A percentile compares a stretch with the other conserved stretches of the same genome.
phyloP scores from a whole-genome alignment of 345 rosid genomes.

The Ricinus communis region DNA sequence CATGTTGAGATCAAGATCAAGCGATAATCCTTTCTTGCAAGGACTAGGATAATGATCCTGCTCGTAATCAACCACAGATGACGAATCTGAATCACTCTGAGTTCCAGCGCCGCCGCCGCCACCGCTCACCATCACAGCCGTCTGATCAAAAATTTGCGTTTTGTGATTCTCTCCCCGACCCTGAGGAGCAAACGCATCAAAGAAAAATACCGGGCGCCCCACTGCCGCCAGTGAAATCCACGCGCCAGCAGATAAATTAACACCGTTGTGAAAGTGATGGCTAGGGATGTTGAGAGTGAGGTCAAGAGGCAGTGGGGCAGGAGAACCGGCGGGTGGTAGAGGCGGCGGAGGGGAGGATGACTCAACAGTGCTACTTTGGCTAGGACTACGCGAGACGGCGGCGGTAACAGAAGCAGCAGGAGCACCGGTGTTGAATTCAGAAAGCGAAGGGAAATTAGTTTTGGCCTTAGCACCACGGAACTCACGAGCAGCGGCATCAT shows the following conservation, averaged over 20 bases:
- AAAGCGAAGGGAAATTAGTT: slow-evolving; percentile 58
- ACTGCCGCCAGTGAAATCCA: slow-evolving; percentile 14
- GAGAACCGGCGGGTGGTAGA: slow-evolving; percentile 14
- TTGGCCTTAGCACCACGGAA: slow-evolving; percentile 86
- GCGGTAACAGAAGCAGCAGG: neutral
- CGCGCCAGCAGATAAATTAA: slow-evolving; percentile 19
- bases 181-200: slow-evolving; percentile 55
- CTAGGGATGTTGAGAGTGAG: slow-evolving; percentile 43
- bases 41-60: slow-evolving; percentile 21
- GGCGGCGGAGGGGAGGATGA: slow-evolving; percentile 56
- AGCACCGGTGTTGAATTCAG: slow-evolving; percentile 28
- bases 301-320: slow-evolving; percentile 38
- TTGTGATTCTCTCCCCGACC: slow-evolving; percentile 19
- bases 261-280: slow-evolving; percentile 22
- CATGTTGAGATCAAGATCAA: slow-evolving; percentile 68
- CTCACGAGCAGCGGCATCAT: slow-evolving; percentile 79
- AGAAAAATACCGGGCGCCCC: slow-evolving; percentile 43
- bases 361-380: slow-evolving; percentile 83
- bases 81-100: slow-evolving; percentile 70
- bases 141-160: slow-evolving; percentile 28
- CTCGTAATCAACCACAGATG: slow-evolving; percentile 57
- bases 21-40: slow-evolving; percentile 13
- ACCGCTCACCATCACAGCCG: slow-evolving; percentile 20
- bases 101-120: slow-evolving; percentile 14
- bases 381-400: slow-evolving; percentile 51